phyloP scores from a whole-genome alignment of 2,329 filamentous ascomycete genomes.

The Aspergillus novofumigatus region DNA sequence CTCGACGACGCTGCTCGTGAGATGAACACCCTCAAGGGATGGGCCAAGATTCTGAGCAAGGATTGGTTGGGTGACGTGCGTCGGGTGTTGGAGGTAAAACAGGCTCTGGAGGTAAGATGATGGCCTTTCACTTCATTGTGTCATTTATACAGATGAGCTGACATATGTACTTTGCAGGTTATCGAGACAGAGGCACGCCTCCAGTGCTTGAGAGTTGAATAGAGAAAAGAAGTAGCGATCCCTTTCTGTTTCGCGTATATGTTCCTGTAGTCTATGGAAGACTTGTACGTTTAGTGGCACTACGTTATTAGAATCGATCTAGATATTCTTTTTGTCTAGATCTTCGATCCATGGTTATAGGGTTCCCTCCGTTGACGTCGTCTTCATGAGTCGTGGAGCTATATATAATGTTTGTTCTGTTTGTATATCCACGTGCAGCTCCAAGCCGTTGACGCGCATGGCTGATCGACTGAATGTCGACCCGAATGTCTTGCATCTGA shows the following conservation, averaged over 20 bases:
- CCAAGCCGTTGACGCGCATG: background rate
- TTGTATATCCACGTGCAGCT: conserved; percentile 15
- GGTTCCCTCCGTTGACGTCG: background rate
- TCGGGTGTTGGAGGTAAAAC: conserved; percentile 88
- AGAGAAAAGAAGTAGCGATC: conserved; percentile 24
- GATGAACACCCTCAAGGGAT: conserved; percentile 88
- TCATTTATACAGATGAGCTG: conserved; percentile 7
- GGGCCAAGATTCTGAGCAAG: conserved; percentile 90
- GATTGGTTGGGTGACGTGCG: conserved; percentile 92
- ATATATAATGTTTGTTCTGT: conserved; percentile 17
- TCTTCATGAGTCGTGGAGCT: background rate
- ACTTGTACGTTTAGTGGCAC: conserved; percentile 39
- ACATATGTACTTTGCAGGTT: conserved; percentile 51
- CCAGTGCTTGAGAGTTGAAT: conserved; percentile 82
- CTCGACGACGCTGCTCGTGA: conserved; percentile 87
- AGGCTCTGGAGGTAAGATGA: conserved; percentile 83
- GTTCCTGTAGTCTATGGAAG: conserved; percentile 26
- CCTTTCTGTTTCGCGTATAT: conserved; percentile 30
- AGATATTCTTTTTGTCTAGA: conserved; percentile 21
- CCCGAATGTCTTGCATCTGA: background rate
- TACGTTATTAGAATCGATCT: conserved; percentile 36
- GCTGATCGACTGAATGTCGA: background rate
- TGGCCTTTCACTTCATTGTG: conserved; percentile 1
- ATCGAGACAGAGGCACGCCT: conserved; percentile 87
- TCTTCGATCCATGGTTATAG: conserved; percentile 14